phyloP scores from a whole-genome alignment of 805 yeast species.

The Sporopachydermia quercuum region DNA sequence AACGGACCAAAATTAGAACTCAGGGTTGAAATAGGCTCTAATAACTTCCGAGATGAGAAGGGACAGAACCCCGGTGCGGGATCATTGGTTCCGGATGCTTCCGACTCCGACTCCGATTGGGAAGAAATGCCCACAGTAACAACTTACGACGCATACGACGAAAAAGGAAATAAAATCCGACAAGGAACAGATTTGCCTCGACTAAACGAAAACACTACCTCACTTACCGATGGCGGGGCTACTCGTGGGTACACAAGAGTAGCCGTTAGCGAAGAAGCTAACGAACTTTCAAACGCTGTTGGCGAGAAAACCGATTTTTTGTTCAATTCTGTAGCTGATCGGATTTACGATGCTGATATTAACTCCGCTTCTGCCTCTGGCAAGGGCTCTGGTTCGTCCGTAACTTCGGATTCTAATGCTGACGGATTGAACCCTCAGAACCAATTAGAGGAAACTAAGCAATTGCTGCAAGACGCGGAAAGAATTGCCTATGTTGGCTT shows the following conservation, averaged over 20 bases:
- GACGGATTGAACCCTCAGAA: conserved; percentile 31
- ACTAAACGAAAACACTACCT: conserved; percentile 11
- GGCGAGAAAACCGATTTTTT: conserved; percentile 43
- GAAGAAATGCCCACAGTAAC: conserved; percentile 76
- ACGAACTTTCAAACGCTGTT: conserved; percentile 37
- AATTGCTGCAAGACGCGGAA: conserved; percentile 68
- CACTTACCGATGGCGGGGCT: conserved; percentile 24
- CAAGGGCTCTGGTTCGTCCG: conserved; percentile 16
- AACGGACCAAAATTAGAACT: too few species aligned
- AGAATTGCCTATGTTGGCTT: conserved; percentile 87
- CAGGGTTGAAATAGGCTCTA: too few species aligned
- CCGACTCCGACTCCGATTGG: conserved; percentile 50
- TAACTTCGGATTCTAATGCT: conserved; percentile 20
- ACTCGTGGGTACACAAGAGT: conserved; percentile 77
- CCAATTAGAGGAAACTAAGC: conserved; percentile 67
- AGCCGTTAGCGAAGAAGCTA: conserved; percentile 75
- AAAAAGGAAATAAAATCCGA: conserved; percentile 33
- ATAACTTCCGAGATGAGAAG: too few species aligned
- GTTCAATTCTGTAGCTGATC: conserved; percentile 27
- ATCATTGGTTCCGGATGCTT: too few species aligned
- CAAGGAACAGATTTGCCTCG: conserved; percentile 10
- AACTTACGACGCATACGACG: conserved; percentile 63
- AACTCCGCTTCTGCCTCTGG: too few species aligned
- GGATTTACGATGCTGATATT: conserved; percentile 15
- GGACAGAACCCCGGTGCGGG: too few species aligned